Evolutionary conservation across 129 eudicot genomes (phyloP).

Genomic region (Tanacetum coccineum): DNA sequence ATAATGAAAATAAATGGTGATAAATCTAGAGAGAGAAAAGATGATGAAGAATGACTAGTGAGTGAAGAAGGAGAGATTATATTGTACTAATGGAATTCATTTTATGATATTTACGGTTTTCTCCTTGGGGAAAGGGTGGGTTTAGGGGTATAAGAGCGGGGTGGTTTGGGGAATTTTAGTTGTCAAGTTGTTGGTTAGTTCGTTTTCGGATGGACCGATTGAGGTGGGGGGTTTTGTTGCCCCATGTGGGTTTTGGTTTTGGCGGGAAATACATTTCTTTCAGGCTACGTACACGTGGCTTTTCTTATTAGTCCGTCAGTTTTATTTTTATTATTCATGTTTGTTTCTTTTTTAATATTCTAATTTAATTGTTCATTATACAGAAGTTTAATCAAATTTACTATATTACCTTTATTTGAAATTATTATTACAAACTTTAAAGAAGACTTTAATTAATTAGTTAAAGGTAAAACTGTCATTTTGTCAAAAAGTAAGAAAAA

Average conservation of each 20-base stretch:
- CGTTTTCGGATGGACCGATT: conserved; percentile 23
- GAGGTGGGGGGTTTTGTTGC: conserved; percentile 11
- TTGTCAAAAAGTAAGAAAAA: too few relatives aligned
- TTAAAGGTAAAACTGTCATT: too few relatives aligned
- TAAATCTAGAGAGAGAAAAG: conserved; percentile 36
- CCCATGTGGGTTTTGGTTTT: conserved; percentile 26
- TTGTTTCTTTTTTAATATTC: too few relatives aligned
- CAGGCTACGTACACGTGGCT: neutral
- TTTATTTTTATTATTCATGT: too few relatives aligned
- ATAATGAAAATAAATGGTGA: conserved; percentile 15
- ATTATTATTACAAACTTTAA: too few relatives aligned
- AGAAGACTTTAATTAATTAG: too few relatives aligned
- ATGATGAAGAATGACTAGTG: conserved; percentile 10
- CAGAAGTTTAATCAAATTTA: too few relatives aligned
- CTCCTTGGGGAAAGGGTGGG: conserved; percentile 10
- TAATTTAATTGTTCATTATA: too few relatives aligned
- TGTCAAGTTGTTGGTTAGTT: conserved; percentile 24
- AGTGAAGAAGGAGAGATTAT: too few relatives aligned
- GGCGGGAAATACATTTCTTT: conserved; percentile 27
- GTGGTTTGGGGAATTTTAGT: conserved; percentile 12
- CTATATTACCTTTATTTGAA: too few relatives aligned
- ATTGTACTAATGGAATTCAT: too few relatives aligned
- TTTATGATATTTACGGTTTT: neutral
- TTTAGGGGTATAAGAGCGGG: neutral
- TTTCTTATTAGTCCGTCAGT: too few relatives aligned